phyloP scores from a whole-genome alignment of 768 basidiomycete genomes.

The Mycena sanguinolenta region DNA sequence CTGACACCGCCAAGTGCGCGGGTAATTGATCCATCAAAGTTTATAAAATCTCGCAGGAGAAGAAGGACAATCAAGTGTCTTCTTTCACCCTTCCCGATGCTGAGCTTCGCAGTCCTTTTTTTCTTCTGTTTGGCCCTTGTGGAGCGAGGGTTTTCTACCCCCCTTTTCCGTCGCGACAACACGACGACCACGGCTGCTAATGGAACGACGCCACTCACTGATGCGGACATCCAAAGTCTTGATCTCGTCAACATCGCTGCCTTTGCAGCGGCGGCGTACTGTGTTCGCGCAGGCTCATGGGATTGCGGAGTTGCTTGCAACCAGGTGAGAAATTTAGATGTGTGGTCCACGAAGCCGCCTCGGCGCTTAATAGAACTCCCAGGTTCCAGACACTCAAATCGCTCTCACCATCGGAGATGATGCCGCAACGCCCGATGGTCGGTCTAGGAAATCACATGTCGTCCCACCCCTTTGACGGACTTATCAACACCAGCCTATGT shows the following conservation, averaged over 20 bases:
- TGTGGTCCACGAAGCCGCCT: background rate
- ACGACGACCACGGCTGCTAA: background rate
- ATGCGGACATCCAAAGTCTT: slow-evolving; percentile 14
- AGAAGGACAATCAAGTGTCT: background rate
- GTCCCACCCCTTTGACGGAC: background rate
- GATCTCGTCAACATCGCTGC: slow-evolving; percentile 23
- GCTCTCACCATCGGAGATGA: slow-evolving; percentile 20
- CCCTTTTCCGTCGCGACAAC: slow-evolving; percentile 13
- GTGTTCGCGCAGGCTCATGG: slow-evolving; percentile 17
- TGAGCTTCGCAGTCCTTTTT: slow-evolving; percentile 8
- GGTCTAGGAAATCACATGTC: background rate
- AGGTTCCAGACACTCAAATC: slow-evolving; percentile 25
- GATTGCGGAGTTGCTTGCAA: slow-evolving; percentile 20
- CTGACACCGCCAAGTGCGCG: no score
- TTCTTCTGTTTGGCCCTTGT: slow-evolving; percentile 17
- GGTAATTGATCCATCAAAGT: no score
- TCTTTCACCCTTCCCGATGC: slow-evolving; percentile 2
- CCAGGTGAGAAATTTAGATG: background rate
- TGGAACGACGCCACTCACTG: background rate
- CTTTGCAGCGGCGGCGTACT: slow-evolving; percentile 24
- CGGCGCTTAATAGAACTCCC: background rate
- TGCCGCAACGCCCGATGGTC: slow-evolving; percentile 25
- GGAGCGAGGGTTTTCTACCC: slow-evolving; percentile 19
- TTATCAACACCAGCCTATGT: slow-evolving; percentile 7
- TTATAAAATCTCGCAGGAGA: no score